These are phyloP conservation scores for Lenzites betulinus DNA, from an alignment of 768 basidiomycete genomes.

Conservation along the genomic window DNA sequence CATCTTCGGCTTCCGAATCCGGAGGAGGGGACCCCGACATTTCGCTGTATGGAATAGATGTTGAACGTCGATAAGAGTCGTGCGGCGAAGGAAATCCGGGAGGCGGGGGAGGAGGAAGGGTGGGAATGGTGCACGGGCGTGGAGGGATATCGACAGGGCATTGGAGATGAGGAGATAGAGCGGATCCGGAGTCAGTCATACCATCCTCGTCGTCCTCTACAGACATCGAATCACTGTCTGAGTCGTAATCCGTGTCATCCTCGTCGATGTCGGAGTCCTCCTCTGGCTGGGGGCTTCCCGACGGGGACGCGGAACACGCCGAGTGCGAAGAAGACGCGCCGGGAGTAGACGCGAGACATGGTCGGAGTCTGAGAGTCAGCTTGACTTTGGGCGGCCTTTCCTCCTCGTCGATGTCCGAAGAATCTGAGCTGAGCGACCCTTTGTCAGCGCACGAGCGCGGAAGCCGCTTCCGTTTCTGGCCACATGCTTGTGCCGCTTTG, in stretches of 20 bases:
- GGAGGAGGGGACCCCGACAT: conserved; percentile 64
- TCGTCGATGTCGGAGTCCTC: conserved; percentile 32
- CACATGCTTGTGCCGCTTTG: conserved; percentile 41
- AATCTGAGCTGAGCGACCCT: conserved; percentile 26
- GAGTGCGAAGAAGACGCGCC: conserved; percentile 23
- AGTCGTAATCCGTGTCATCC: conserved; percentile 38
- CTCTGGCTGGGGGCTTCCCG: conserved; percentile 27
- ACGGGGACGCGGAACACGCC: conserved; percentile 24
- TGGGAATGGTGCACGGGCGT: conserved; percentile 51
- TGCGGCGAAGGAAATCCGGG: conserved; percentile 22
- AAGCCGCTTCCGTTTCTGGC: conserved; percentile 48
- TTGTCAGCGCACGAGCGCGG: conserved; percentile 36
- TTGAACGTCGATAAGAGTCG: conserved; percentile 48
- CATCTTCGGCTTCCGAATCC: conserved; percentile 66
- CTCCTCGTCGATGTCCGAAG: conserved; percentile 35
- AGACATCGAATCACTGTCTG: conserved; percentile 45
- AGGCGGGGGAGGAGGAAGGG: conserved; percentile 32
- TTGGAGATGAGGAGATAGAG: conserved; percentile 53
- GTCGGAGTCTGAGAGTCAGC: conserved; percentile 65
- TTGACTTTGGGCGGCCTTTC: conserved; percentile 66
- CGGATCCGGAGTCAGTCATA: neutral
- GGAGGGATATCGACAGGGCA: conserved; percentile 54
- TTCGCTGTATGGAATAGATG: conserved; percentile 55
- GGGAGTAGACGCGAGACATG: conserved; percentile 39
- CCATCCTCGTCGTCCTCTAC: conserved; percentile 43